phyloP scores from a whole-genome alignment of 805 yeast species.

The Kuraishia piskuri region DNA sequence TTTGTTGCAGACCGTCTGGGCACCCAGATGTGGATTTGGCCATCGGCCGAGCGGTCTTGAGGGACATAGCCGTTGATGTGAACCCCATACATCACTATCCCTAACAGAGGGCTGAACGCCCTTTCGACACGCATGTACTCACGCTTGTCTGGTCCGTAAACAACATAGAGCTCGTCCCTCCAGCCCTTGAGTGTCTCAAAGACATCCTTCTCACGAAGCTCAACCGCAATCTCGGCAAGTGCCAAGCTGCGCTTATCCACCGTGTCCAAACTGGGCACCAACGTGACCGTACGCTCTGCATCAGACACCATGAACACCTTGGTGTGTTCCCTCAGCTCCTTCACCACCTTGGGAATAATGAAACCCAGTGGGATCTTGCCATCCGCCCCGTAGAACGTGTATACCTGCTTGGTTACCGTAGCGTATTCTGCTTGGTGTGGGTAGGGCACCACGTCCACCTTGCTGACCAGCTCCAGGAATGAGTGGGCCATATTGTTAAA shows the following conservation, averaged over 20 bases:
- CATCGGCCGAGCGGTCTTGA: conserved; percentile 26
- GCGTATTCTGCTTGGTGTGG: conserved; percentile 9
- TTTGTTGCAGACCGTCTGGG: conserved; percentile 74
- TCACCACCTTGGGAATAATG: conserved; percentile 25
- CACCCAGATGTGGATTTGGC: conserved; percentile 60
- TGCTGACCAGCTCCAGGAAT: conserved; percentile 13
- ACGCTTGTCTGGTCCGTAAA: conserved; percentile 44
- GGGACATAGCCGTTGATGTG: conserved; percentile 78
- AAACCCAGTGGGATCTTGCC: conserved; percentile 27
- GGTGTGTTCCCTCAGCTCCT: conserved; percentile 14
- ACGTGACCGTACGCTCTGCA: conserved; percentile 16
- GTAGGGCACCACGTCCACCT: conserved; percentile 23
- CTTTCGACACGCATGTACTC: conserved; percentile 74
- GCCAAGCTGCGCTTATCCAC: conserved; percentile 31
- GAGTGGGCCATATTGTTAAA: conserved; percentile 5
- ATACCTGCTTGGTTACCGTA: conserved; percentile 14
- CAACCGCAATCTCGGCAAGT: conserved; percentile 33
- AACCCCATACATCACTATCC: conserved; percentile 84
- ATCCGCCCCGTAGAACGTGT: conserved; percentile 27
- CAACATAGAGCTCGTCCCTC: conserved; percentile 78
- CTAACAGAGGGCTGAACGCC: conserved; percentile 71
- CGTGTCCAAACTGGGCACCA: conserved; percentile 22
- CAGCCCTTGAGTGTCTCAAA: conserved; percentile 53
- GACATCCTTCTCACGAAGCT: conserved; percentile 26
- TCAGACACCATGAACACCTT: conserved; percentile 19